Percentiles rank a stretch among this genome's conserved stretches.
Conservation (phyloP, 495 filamentous ascomycete genomes). For the Aspergillus mulundensis region DNA sequence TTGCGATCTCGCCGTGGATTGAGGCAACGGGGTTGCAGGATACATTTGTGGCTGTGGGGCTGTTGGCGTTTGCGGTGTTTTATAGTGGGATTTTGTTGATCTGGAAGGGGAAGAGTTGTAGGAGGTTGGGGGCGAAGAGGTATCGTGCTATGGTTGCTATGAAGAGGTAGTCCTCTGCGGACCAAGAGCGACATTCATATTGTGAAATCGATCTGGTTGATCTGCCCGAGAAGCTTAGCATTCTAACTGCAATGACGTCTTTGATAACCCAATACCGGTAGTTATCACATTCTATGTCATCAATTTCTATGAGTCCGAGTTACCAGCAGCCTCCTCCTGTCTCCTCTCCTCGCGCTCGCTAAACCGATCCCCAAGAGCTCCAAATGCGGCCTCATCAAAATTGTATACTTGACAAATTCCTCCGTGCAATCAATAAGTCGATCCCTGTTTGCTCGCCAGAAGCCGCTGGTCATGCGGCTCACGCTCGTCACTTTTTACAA, state of each 20-base stretch:
- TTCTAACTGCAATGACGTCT: too few relatives aligned
- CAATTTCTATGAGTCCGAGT: too few relatives aligned
- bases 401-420: conserved; percentile 72
- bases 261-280: too few relatives aligned
- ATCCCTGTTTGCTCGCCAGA: conserved; percentile 62
- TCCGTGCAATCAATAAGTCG: conserved; percentile 73
- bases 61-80: background rate
- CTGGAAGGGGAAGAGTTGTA: background rate
- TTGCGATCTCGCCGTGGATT: background rate
- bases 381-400: conserved; percentile 60
- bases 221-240: too few relatives aligned
- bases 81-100: background rate
- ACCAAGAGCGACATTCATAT: too few relatives aligned
- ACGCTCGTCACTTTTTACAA: too few relatives aligned
- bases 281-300: too few relatives aligned
- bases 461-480: too few relatives aligned
- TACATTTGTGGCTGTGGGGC: background rate
- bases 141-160: background rate
- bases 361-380: conserved; percentile 62
- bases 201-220: too few relatives aligned
- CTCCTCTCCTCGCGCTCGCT: conserved; percentile 49
- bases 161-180: too few relatives aligned
- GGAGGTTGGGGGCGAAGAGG: background rate
- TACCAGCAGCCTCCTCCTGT: conserved; percentile 4
- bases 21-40: background rate